phyloP scores from a whole-genome alignment of 2,329 filamentous ascomycete species.

The Pestalotiopsis sp. region DNA sequence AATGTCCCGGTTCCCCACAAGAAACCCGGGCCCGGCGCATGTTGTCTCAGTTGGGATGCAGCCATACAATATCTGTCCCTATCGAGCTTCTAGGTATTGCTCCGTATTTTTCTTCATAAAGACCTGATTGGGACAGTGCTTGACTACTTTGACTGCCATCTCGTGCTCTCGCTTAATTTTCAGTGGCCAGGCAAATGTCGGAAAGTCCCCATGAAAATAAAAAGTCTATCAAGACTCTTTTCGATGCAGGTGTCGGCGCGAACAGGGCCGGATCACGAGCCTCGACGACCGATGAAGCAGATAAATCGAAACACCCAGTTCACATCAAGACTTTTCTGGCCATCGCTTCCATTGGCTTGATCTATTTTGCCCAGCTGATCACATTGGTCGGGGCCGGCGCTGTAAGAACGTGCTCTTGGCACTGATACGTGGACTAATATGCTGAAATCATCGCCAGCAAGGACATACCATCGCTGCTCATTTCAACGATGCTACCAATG shows the following conservation, averaged over 20 bases:
- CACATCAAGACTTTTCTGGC: constrained; percentile 36
- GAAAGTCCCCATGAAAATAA: not conserved
- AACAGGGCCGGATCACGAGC: not conserved
- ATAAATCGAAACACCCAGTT: constrained; percentile 24
- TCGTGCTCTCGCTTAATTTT: not conserved
- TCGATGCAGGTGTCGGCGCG: not conserved
- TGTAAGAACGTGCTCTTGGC: constrained; percentile 25
- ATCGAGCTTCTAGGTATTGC: not conserved
- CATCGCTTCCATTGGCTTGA: constrained; percentile 35
- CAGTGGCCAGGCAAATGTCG: not conserved
- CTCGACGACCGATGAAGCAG: not conserved
- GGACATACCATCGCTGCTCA: constrained; percentile 32
- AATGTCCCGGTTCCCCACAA: not conserved
- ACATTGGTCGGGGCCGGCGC: constrained; percentile 37
- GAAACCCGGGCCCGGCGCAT: not conserved
- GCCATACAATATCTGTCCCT: not conserved
- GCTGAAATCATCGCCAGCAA: constrained; percentile 26
- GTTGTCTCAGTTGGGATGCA: not conserved
- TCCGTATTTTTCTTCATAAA: not conserved
- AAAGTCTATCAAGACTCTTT: not conserved
- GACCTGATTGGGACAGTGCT: not conserved
- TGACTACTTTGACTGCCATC: not conserved
- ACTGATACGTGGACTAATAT: not conserved
- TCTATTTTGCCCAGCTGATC: constrained; percentile 38
- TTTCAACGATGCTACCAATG: constrained; percentile 24